A percentile compares a stretch with the other conserved stretches of the same genome.
Conservation (phyloP, 164 flowering plant species). For the Annona cherimola region DNA sequence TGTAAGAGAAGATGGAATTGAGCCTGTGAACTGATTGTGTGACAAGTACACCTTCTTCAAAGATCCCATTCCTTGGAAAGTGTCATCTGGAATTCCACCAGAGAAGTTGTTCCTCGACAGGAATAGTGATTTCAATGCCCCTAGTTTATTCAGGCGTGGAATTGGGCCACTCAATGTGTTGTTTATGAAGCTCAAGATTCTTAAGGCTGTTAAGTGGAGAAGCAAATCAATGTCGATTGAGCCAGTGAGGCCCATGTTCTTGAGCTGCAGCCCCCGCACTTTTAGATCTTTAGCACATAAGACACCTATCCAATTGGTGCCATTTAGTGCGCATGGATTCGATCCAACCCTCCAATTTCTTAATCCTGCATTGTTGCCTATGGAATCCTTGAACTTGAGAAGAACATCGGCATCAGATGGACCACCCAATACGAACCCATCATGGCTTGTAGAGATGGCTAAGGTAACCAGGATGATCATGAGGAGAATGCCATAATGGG, state of each 20-base stretch:
- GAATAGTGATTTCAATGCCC: conserved; percentile 8
- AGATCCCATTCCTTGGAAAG: conserved; percentile 32
- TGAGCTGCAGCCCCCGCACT: conserved; percentile 10
- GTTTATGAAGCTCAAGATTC: conserved; percentile 35
- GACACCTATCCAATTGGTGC: conserved; percentile 2
- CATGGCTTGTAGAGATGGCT: background rate
- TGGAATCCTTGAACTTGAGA: conserved; percentile 3
- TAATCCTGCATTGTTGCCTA: conserved; percentile 6
- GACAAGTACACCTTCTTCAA: conserved; percentile 36
- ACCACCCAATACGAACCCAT: background rate
- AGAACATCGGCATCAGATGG: background rate
- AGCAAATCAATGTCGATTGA: conserved; percentile 21
- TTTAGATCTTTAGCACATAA: background rate
- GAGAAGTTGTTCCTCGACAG: conserved; percentile 11
- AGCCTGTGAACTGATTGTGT: conserved; percentile 35
- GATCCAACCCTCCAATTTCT: background rate
- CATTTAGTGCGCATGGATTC: conserved; percentile 3
- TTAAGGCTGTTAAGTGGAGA: conserved; percentile 27
- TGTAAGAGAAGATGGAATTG: conserved; percentile 29
- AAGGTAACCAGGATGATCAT: background rate
- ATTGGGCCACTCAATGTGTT: conserved; percentile 33
- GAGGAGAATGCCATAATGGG: background rate
- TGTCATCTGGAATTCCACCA: conserved; percentile 10
- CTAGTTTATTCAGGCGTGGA: conserved; percentile 17
- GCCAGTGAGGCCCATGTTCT: conserved; percentile 33